Evolutionary conservation across 2,329 filamentous ascomycete genomes (phyloP), one percentile per base, ranked within the genome.

Genomic region (Pestalotiopsis sp.): DNA sequence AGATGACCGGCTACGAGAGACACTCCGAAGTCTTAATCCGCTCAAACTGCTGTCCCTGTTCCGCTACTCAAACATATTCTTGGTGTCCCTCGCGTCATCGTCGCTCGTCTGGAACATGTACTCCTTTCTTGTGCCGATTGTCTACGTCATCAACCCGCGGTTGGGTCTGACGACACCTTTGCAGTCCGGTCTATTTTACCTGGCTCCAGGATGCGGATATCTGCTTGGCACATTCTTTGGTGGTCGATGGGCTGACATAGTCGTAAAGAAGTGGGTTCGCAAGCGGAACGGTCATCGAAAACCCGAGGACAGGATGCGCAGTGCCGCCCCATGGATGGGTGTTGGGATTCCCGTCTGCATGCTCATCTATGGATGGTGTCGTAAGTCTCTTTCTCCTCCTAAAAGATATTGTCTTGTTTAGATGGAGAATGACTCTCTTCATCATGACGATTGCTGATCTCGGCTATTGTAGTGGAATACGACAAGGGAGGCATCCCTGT

Each of bases 91-190:
- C 2, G 89, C 89, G 1, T 86, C 86, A 13, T 87, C 85, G 1
- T 83, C 85, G 20, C 82, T 93, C 0, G 86, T 93, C 14, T 66
- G 63, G 67, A 57, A 49, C 2, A 67, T 72, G 77, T 91, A 91
- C 77, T 85, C 83, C 1, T 82, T 90, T 0, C 81, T 90, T 3
- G 92, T 91, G 0, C 89, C 89, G 0, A 92, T 93, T 68, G 89
- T 91, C n/a, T 92, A 92, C 72, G 86, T 93, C 4, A 83, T 94
- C 13, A 93, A 93, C 73, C 92, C 92, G 0, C 89, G 92, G 25
- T 94, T 94, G 81, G 78, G 89, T 66, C 84, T 94, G 9, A 87
- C 87, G 0, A 85, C 86, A 0, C 91, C 92, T 0, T 84, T 93
- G n/a, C 86, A 92, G 72, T 89, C 87, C 0, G 91, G 91, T 0